Conservation (phyloP, 768 basidiomycete species). For the Agrocybe pediades region DNA sequence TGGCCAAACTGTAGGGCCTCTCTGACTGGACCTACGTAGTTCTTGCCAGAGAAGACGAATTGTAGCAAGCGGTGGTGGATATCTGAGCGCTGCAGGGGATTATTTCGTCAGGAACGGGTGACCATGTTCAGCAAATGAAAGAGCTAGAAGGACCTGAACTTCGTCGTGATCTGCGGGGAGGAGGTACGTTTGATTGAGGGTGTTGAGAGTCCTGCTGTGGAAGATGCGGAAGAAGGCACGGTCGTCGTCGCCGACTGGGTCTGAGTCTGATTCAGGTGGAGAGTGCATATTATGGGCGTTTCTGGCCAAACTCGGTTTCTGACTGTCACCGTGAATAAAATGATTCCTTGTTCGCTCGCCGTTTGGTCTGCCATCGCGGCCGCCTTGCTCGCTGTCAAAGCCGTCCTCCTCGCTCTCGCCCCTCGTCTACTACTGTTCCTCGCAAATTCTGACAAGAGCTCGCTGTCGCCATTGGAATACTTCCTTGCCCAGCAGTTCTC, state of each 20-base stretch:
- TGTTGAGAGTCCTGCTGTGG: conserved; percentile 56
- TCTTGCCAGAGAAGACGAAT: conserved; percentile 64
- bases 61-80: conserved; percentile 66
- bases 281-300: conserved; percentile 20
- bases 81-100: conserved; percentile 54
- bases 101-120: conserved; percentile 5
- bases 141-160: conserved; percentile 47
- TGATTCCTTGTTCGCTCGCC: conserved; percentile 25
- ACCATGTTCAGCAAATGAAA: not conserved
- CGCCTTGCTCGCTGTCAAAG: conserved; percentile 19
- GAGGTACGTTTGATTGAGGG: conserved; percentile 56
- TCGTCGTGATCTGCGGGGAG: conserved; percentile 71
- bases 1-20: conserved; percentile 54
- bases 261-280: conserved; percentile 14
- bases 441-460: conserved; percentile 42
- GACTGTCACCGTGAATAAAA: conserved; percentile 24
- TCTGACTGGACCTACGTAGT: conserved; percentile 67
- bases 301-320: conserved; percentile 23
- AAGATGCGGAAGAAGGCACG: conserved; percentile 54
- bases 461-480: conserved; percentile 65
- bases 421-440: conserved; percentile 73
- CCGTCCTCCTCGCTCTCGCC: conserved; percentile 38
- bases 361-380: conserved; percentile 35
- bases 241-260: conserved; percentile 42
- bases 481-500: conserved; percentile 72